Percentiles rank a stretch among this genome's conserved stretches.
These are phyloP conservation scores for Thermomucor indicae-seudaticae DNA, from an alignment of 371 early-diverging fungal genomes.

Conservation along the genomic window DNA sequence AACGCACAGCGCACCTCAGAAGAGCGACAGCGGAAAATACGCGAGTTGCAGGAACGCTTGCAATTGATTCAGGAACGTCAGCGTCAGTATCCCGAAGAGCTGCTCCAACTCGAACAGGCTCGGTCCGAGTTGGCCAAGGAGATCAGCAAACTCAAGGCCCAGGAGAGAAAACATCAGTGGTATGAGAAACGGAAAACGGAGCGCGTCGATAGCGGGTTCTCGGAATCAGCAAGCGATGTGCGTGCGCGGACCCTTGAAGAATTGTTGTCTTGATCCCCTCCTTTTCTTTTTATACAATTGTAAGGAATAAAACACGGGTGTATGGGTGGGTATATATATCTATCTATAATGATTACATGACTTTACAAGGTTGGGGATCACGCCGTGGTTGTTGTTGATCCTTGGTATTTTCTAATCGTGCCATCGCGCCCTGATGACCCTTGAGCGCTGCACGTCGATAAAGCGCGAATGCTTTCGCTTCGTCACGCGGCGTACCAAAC, in stretches of 20 bases:
- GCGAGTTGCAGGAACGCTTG: slow-evolving; percentile 26
- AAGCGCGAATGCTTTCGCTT: slow-evolving; percentile 9
- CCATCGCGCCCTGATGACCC: slow-evolving; percentile 16
- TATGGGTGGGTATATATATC: background rate
- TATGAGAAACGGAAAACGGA: slow-evolving; percentile 47
- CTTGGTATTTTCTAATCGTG: slow-evolving; percentile 1
- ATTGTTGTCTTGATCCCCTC: no score
- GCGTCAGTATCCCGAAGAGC: slow-evolving; percentile 18
- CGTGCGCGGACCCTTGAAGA: no score
- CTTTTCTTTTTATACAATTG: no score
- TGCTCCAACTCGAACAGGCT: background rate
- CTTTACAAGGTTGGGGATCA: background rate
- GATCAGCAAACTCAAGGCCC: slow-evolving; percentile 44
- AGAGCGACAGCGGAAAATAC: slow-evolving; percentile 31
- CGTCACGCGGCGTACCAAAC: slow-evolving; percentile 18
- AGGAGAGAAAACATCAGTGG: slow-evolving; percentile 66
- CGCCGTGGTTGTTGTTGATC: background rate
- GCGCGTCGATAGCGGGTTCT: background rate
- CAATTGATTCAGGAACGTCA: slow-evolving; percentile 22
- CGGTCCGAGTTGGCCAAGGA: slow-evolving; percentile 27
- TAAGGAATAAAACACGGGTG: no score
- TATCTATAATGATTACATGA: background rate
- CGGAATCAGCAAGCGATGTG: no score
- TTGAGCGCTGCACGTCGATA: slow-evolving; percentile 21
- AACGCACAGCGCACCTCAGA: slow-evolving; percentile 45